Base-by-base conservation (phyloP, 495 filamentous ascomycete genomes). In the Acidiella bohemica region DNA sequence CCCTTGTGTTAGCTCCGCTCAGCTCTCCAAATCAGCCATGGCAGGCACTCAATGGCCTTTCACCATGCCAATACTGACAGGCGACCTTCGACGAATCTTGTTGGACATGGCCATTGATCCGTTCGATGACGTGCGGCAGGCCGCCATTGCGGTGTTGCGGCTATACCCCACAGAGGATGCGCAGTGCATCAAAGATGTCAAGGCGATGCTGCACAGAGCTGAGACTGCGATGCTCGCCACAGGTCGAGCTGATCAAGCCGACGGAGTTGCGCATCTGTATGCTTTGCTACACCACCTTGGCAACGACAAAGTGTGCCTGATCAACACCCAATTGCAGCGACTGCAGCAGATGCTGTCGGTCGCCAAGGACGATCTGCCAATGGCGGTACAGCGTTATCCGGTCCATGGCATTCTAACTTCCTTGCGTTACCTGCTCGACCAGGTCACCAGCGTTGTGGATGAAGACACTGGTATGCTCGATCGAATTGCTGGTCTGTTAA, bases 91-190 rank as follows among this genome's bases (percentile, higher is more conserved):
- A 12, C 53, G 69, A 23, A 49, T 77, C 14, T 60, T 94, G 6
- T 51, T 85, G 4, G 84, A 95, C 55, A 71, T 90, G 8, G 50
- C 93, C 1, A 61, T 90, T 32, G 80, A 96, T 53, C 82, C 88
- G 0, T 97, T 88, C 51, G 90, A 97, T 44, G 90, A 97, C 62
- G 80, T 96, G 9, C 70, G 90, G 44, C 72, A 71, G 27, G 63
- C 63, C 1, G 72, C 90, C 5, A 57, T 74, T 0, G 61, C 62
- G 5, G 59, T 84, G 12, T 44, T 29, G n/a, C 16, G 2, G 11
- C 21, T 38, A 16, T 37, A 26, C 30, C 27, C 34, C 5, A 27
- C 31, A 5, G 14, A 25, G 11, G 22, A 18, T 30, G 6, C 30
- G 25, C 10, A 9, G 5, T 21, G 2, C 9, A 14, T 20, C 9